These are phyloP conservation scores for Pseudogymnoascus sp. DNA, from an alignment of 2,329 filamentous ascomycete genomes.

Conservation along the genomic window DNA sequence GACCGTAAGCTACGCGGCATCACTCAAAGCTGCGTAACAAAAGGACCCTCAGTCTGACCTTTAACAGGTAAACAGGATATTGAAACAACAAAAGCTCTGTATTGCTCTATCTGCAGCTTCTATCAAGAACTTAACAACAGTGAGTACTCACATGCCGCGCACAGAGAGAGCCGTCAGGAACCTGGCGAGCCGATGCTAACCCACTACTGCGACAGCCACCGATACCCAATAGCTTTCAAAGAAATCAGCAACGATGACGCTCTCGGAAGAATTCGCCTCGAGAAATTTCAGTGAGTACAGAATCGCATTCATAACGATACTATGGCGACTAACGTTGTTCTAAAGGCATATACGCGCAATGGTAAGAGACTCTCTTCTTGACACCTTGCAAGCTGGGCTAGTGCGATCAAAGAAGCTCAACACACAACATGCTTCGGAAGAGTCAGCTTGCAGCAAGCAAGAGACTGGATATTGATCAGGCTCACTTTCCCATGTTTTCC, in stretches of 20 bases:
- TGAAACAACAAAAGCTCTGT: conserved; percentile 9
- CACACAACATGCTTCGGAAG: background rate
- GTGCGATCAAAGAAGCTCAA: background rate
- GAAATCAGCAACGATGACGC: conserved; percentile 49
- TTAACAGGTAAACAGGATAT: conserved; percentile 8
- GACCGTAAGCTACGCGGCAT: conserved; percentile 7
- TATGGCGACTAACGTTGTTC: background rate
- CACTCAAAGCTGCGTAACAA: background rate
- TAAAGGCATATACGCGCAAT: conserved; percentile 10
- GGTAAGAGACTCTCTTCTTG: conserved; percentile 7
- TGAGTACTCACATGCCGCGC: background rate
- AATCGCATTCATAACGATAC: conserved; percentile 11
- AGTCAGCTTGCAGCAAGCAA: background rate
- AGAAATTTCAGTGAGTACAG: conserved; percentile 62
- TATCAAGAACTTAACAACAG: background rate
- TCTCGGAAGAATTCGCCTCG: conserved; percentile 65
- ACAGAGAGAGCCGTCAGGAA: background rate
- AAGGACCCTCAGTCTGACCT: conserved; percentile 7
- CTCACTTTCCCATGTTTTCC: background rate
- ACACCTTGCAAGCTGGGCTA: conserved; percentile 6
- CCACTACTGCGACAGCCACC: conserved; percentile 1
- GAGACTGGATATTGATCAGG: background rate
- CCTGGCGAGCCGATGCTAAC: background rate
- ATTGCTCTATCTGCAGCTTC: background rate
- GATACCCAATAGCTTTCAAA: conserved; percentile 9